Conservation (phyloP, 1,284 basidiomycete genomes). For the Leccinum discolor region DNA sequence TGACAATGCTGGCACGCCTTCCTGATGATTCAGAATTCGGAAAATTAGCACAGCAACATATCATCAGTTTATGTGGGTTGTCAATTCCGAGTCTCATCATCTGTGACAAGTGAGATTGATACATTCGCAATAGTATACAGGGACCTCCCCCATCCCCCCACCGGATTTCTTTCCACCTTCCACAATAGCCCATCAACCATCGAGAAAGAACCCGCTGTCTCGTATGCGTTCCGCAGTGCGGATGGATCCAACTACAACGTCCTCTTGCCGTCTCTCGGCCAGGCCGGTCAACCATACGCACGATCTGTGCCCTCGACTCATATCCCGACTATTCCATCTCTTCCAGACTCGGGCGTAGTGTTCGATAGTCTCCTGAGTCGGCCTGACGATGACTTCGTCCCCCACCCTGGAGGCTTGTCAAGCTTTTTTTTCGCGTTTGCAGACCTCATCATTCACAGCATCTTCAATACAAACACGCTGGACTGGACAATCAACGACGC, state of each 20-base stretch:
- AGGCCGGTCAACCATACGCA: conserved; percentile 68
- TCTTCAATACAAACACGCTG: conserved; percentile 59
- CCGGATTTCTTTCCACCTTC: conserved; percentile 28
- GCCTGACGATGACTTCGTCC: too few species aligned
- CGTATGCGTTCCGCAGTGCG: too few species aligned
- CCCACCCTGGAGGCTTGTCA: too few species aligned
- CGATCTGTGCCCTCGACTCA: conserved; percentile 65
- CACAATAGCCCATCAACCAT: too few species aligned
- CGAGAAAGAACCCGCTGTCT: too few species aligned
- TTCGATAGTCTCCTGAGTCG: too few species aligned
- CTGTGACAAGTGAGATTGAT: neutral
- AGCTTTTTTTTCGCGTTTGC: conserved; percentile 34
- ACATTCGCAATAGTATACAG: conserved; percentile 41
- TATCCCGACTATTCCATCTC: conserved; percentile 34
- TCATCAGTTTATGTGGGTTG: conserved; percentile 51
- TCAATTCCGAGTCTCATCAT: neutral
- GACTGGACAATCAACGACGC: conserved; percentile 65
- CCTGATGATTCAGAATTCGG: conserved; percentile 37
- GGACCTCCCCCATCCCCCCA: conserved; percentile 70
- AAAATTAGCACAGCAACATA: conserved; percentile 41
- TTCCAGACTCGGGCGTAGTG: too few species aligned
- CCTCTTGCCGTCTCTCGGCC: conserved; percentile 56
- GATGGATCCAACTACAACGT: too few species aligned
- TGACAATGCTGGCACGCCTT: conserved; percentile 55
- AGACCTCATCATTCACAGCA: conserved; percentile 70